Percentiles rank a stretch among this genome's conserved stretches.
Evolutionary conservation across 1,284 basidiomycete species (phyloP).

Genomic region (Tylopilus sp.): DNA sequence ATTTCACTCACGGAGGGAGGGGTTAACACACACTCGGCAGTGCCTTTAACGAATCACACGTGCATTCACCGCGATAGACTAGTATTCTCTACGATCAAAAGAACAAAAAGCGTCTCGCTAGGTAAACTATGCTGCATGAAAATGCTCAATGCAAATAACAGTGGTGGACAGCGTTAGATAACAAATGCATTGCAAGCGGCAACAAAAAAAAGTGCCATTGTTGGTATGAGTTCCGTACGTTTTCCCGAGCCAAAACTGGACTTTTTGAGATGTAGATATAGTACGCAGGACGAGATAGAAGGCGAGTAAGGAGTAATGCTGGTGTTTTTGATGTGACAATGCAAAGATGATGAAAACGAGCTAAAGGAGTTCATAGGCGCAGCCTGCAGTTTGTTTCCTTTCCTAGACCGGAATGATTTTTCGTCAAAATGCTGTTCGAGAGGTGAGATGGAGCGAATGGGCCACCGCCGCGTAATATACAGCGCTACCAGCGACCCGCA

Average conservation of each 20-base stretch:
- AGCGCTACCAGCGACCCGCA: constrained; percentile 31
- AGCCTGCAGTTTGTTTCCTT: constrained; percentile 26
- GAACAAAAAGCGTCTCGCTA: constrained; percentile 8
- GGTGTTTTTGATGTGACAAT: constrained; percentile 27
- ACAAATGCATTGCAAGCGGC: constrained; percentile 34
- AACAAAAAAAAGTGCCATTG: constrained; percentile 12
- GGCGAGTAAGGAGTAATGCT: constrained; percentile 24
- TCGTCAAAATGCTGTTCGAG: constrained; percentile 1
- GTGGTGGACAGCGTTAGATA: constrained; percentile 30
- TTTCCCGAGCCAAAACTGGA: constrained; percentile 29
- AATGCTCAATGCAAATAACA: constrained; percentile 28
- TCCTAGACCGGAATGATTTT: constrained; percentile 13
- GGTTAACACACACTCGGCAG: constrained; percentile 6
- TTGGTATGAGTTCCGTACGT: constrained; percentile 36
- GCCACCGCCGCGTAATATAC: background rate
- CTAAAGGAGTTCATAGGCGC: constrained; percentile 25
- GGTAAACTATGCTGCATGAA: constrained; percentile 26
- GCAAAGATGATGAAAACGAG: constrained; percentile 14
- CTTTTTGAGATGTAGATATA: constrained; percentile 39
- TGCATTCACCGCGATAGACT: background rate
- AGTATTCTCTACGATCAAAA: background rate
- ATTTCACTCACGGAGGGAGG: constrained; percentile 19
- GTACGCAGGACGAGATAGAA: constrained; percentile 34
- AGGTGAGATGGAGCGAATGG: background rate
- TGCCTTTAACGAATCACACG: background rate